Conservation (phyloP, 1,284 basidiomycete species). For the Tilletia horrida region DNA sequence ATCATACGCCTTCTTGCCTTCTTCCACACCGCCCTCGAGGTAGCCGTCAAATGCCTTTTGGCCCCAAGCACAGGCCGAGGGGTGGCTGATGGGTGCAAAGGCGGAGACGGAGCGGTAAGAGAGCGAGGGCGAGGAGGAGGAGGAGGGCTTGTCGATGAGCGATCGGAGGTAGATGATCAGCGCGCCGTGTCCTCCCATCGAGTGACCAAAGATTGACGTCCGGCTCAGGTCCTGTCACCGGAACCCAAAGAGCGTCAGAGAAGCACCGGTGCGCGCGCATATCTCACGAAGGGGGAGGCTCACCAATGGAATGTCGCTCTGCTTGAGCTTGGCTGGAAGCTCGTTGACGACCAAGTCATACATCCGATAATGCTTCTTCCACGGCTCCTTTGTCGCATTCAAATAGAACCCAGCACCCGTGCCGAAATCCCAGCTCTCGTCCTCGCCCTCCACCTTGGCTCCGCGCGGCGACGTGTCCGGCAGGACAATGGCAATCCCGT, state of each 20-base stretch:
- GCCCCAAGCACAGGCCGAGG: conserved; percentile 83
- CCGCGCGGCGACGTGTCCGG: conserved; percentile 94
- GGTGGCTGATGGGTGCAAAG: conserved; percentile 88
- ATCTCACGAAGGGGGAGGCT: conserved; percentile 7
- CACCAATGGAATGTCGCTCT: conserved; percentile 36
- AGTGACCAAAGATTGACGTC: conserved; percentile 55
- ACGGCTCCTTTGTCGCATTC: conserved; percentile 49
- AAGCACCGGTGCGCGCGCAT: neutral
- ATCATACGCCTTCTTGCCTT: conserved; percentile 73
- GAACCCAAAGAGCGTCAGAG: too few species aligned
- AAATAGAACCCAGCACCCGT: conserved; percentile 53
- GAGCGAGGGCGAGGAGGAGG: neutral
- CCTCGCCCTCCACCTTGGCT: conserved; percentile 76
- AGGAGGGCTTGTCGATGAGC: neutral
- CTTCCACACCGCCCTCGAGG: conserved; percentile 67
- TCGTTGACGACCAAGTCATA: conserved; percentile 45
- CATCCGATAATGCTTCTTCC: conserved; percentile 48
- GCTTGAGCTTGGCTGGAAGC: conserved; percentile 33
- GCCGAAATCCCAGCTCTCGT: conserved; percentile 71
- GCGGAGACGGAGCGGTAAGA: conserved; percentile 84
- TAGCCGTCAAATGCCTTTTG: conserved; percentile 89
- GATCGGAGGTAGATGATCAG: conserved; percentile 76
- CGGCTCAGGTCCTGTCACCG: conserved; percentile 29
- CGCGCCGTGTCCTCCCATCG: conserved; percentile 94
- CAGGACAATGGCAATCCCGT: conserved; percentile 80